Evolutionary conservation across 106 monocot genomes (phyloP).

Genomic region (Gastrodia elata): DNA sequence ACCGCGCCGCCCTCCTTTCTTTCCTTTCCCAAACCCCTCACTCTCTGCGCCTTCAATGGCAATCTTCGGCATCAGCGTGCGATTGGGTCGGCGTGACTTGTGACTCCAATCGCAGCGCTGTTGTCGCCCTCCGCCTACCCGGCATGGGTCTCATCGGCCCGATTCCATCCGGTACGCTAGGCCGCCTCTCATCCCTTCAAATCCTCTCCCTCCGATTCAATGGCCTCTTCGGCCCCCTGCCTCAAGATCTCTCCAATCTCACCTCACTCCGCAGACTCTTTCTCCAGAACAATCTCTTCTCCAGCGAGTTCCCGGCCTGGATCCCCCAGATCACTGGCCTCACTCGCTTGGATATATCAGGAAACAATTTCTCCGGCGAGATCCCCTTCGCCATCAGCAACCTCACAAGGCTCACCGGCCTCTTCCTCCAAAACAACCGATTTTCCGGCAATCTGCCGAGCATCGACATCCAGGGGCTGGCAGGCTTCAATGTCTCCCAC

Average conservation of each 20-base stretch:
- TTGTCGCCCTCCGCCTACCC: conserved; percentile 55
- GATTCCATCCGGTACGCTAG: conserved; percentile 39
- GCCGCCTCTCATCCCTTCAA: conserved; percentile 41
- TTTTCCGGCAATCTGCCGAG: conserved; percentile 52
- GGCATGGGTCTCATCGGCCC: conserved; percentile 53
- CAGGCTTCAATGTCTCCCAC: conserved; percentile 52
- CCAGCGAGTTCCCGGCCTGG: conserved; percentile 38
- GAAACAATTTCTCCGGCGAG: conserved; percentile 42
- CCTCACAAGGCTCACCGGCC: conserved; percentile 31
- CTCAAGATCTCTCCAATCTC: conserved; percentile 47
- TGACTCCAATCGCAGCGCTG: conserved; percentile 25
- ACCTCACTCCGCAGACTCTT: conserved; percentile 46
- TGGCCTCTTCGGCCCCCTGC: conserved; percentile 47
- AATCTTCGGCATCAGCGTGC: conserved; percentile 34
- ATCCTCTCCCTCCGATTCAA: conserved; percentile 81
- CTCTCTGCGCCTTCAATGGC: conserved; percentile 39
- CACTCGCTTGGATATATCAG: conserved; percentile 45
- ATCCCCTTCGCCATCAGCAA: conserved; percentile 65
- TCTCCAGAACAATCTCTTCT: conserved; percentile 58
- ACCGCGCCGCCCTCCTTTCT: conserved; percentile 32
- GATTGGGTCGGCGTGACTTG: conserved; percentile 54
- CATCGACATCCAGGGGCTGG: conserved; percentile 31
- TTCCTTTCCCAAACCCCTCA: conserved; percentile 39
- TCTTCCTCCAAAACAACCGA: conserved; percentile 40
- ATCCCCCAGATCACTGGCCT: conserved; percentile 26